phyloP scores from a whole-genome alignment of 2,329 filamentous ascomycete genomes.

The Hymenotorrendiella dingleyae region DNA sequence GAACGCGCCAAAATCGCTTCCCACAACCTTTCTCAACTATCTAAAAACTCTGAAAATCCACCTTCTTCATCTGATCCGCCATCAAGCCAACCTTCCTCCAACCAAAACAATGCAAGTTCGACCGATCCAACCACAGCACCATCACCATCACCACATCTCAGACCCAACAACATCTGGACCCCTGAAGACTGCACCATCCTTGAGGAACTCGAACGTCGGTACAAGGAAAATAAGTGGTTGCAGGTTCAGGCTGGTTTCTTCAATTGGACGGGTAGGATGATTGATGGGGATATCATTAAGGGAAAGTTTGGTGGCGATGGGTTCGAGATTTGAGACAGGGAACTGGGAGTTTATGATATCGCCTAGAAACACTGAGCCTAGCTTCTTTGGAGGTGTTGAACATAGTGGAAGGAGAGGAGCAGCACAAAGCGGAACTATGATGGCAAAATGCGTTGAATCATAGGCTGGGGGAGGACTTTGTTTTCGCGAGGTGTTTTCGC shows the following conservation, averaged over 20 bases:
- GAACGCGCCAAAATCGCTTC: no score
- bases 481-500: no score
- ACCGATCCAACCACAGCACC: not conserved
- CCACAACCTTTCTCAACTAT: no score
- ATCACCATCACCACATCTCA: constrained; percentile 7
- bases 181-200: constrained; percentile 26
- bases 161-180: constrained; percentile 23
- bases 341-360: not conserved
- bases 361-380: not conserved
- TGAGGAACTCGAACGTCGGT: constrained; percentile 22
- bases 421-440: no score
- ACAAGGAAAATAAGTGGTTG: constrained; percentile 27
- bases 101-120: not conserved
- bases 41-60: no score
- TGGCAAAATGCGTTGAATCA: no score
- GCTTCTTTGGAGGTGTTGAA: not conserved
- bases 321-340: not conserved
- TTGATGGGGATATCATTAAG: constrained; percentile 26
- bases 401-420: no score
- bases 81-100: no score
- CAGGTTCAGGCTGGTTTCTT: constrained; percentile 29
- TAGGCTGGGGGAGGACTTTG: no score
- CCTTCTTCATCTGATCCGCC: no score
- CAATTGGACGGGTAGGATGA: constrained; percentile 30
- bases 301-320: constrained; percentile 27